A percentile compares a stretch with the other conserved stretches of the same genome.
These are phyloP conservation scores for Ochromonadaceae sp. DNA, from an alignment of 352 stramenopile species.

Conservation along the genomic window DNA sequence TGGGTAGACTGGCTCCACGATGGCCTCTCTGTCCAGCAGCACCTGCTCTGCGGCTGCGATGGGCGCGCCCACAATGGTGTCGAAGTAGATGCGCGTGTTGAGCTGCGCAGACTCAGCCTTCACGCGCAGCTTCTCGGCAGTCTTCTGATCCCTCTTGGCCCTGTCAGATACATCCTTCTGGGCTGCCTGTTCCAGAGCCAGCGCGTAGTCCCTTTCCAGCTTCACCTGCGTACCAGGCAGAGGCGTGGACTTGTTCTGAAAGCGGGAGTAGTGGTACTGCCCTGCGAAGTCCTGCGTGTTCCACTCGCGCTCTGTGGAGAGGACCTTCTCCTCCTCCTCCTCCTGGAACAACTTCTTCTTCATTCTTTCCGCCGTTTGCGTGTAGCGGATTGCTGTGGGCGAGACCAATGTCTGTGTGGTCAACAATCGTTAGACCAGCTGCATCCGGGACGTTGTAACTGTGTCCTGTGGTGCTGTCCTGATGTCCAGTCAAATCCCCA, in stretches of 20 bases:
- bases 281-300: conserved; percentile 2
- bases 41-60: not conserved
- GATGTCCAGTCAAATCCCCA: no score
- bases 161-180: not conserved
- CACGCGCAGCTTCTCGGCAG: not conserved
- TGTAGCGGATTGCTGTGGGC: no score
- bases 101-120: not conserved
- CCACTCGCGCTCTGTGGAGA: not conserved
- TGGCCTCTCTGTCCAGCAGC: not conserved
- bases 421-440: no score
- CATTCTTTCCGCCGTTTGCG: no score
- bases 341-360: no score
- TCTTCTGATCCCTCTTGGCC: not conserved
- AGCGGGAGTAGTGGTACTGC: not conserved
- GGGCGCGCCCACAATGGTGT: not conserved
- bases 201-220: conserved; percentile 5
- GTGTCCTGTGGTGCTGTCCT: no score
- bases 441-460: no score
- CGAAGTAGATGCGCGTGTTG: not conserved
- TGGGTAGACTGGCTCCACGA: not conserved
- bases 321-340: not conserved
- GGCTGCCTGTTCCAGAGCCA: no score
- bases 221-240: conserved; percentile 4
- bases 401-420: no score
- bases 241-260: not conserved